Percentiles rank a stretch among this genome's conserved stretches.
Conservation (phyloP, 1,139 yeast species). For the Pneumocystis carinii region DNA sequence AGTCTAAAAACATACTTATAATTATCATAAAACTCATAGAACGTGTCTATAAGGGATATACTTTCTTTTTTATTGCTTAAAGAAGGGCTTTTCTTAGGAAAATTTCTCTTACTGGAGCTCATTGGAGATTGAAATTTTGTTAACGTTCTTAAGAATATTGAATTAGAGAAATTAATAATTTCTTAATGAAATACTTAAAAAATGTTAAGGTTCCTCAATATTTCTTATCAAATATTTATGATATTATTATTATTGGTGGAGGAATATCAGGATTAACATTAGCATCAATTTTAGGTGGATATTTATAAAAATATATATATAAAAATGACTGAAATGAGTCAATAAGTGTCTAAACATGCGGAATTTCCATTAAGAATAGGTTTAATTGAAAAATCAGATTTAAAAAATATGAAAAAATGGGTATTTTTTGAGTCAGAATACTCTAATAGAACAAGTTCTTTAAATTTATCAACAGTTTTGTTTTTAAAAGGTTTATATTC, state of each 20-base stretch:
- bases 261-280: slow-evolving; percentile 94
- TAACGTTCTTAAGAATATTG: not conserved
- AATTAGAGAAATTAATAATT: not conserved
- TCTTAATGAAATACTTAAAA: not conserved
- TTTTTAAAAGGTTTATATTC: not conserved
- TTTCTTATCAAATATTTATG: slow-evolving; percentile 24
- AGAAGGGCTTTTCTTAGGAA: not conserved
- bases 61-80: too few relatives aligned
- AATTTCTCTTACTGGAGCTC: not conserved
- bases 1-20: not conserved
- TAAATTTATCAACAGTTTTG: slow-evolving; percentile 42
- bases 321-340: not conserved
- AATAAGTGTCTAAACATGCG: slow-evolving; percentile 38
- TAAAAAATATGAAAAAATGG: slow-evolving; percentile 40
- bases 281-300: slow-evolving; percentile 46
- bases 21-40: not conserved
- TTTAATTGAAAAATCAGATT: slow-evolving; percentile 56
- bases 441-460: slow-evolving; percentile 70
- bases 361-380: slow-evolving; percentile 49
- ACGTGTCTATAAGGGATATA: too few relatives aligned
- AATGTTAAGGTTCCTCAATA: not conserved
- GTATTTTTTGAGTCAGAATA: slow-evolving; percentile 40
- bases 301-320: slow-evolving; percentile 2
- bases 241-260: slow-evolving; percentile 84
- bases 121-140: not conserved